Base-by-base conservation (phyloP, 306 rosid species). In the Cicer judaicum region DNA sequence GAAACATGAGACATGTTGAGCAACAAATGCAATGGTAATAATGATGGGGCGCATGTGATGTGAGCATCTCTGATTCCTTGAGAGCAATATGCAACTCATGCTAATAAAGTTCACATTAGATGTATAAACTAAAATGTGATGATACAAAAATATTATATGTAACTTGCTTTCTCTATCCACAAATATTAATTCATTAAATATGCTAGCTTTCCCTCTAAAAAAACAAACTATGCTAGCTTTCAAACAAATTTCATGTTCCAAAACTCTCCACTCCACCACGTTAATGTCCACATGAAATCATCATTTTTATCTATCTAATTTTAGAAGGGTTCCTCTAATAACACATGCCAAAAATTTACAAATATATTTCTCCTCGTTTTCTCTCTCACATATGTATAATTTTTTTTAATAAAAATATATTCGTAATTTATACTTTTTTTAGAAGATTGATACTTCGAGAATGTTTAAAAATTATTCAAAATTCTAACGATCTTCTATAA, bases 291-390 rank as follows among this genome's bases (percentile, higher is more conserved):
- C 53, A 13, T 12, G 8, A 12, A 48, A 48, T 48, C 13, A 11
- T 48, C 15, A 13, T 13, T 12, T 48, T 48, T 48, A 48, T 47
- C 52, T 10, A 47, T 13, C 15, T 11, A 13, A 11, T 48, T 48
- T 13, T 3, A 12, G 16, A 48, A 48, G 53, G 5, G 7, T 48
- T 12, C 2, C 16, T 14, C 7, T 48, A 12, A 48, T 13, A 78
- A 69, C 11, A 55, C 84, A 90, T 78, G 53, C 13, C 53, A 48
- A 48, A 48, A 13, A 13, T 48, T 48, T 7, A 4, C 53, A 48
- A 6, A 48, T 12, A 48, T 48, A 12, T 12, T 12, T 12, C 5
- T 47, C 6, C 0, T 11, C 1, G 12, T 47, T 47, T 47, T 47
- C 12, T 2, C 29, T 24, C 29, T 24, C 29, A 24, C 29, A 24